phyloP scores from a whole-genome alignment of 805 yeast species.

The Metschnikowia hibisci region DNA sequence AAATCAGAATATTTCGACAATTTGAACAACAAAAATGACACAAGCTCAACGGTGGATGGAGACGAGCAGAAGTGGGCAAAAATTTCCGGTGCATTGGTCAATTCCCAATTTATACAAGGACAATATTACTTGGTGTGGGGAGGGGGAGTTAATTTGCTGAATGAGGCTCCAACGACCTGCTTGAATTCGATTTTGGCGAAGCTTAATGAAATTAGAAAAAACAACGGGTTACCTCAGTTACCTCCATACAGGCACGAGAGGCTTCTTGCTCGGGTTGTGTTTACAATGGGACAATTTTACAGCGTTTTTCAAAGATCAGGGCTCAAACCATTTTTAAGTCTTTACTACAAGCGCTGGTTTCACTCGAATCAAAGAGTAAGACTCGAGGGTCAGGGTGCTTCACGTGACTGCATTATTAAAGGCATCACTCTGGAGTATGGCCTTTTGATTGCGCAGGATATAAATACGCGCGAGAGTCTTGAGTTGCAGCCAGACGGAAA shows the following conservation, averaged over 20 bases:
- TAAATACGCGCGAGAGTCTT: conserved; percentile 51
- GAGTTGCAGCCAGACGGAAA: conserved; percentile 96
- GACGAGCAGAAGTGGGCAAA: conserved; percentile 68
- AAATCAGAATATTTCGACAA: conserved; percentile 53
- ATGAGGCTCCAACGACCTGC: conserved; percentile 90
- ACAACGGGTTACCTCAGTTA: conserved; percentile 40
- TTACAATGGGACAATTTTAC: conserved; percentile 60
- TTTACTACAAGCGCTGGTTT: conserved; percentile 82
- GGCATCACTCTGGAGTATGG: conserved; percentile 90
- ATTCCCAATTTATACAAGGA: conserved; percentile 62
- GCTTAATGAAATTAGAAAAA: conserved; percentile 51
- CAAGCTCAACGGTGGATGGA: conserved; percentile 40
- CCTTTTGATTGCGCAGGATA: conserved; percentile 69
- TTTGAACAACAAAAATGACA: conserved; percentile 30
- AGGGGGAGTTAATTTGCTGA: conserved; percentile 78
- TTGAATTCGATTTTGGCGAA: conserved; percentile 63
- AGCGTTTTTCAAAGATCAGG: conserved; percentile 60
- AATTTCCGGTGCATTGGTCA: conserved; percentile 80
- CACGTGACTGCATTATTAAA: conserved; percentile 54
- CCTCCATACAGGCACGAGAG: conserved; percentile 46
- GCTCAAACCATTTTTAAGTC: conserved; percentile 58
- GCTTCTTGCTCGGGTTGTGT: conserved; percentile 65
- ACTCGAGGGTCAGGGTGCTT: conserved; percentile 46
- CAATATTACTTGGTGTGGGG: conserved; percentile 73
- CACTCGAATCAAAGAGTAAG: conserved; percentile 63